Percentiles rank a stretch among this genome's conserved stretches.
phyloP scores from a whole-genome alignment of 495 filamentous ascomycete genomes.

The Oidiodendron maius region DNA sequence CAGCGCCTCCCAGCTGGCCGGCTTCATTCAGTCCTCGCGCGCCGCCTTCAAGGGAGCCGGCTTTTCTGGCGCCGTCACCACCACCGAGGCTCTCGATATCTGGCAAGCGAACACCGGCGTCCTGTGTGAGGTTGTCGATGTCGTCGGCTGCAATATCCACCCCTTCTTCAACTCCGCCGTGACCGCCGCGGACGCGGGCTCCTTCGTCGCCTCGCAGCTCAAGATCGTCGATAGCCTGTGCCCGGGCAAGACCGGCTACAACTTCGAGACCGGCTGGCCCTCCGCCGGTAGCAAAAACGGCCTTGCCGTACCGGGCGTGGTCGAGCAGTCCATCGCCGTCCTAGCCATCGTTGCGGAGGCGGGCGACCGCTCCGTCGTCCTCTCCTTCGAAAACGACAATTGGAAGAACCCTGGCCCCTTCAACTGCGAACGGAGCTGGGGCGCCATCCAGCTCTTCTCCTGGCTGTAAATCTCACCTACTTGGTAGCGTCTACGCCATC shows the following conservation, averaged over 20 bases:
- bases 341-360: constrained; percentile 47
- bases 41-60: constrained; percentile 48
- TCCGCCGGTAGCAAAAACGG: constrained; percentile 63
- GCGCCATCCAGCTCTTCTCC: constrained; percentile 53
- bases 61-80: constrained; percentile 73
- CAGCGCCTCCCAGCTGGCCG: constrained; percentile 53
- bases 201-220: constrained; percentile 64
- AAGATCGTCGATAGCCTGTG: constrained; percentile 60
- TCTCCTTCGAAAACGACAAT: constrained; percentile 70
- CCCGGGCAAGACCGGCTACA: constrained; percentile 56
- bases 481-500: no score
- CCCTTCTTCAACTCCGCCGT: constrained; percentile 82
- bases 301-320: constrained; percentile 55
- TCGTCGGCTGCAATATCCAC: constrained; percentile 80
- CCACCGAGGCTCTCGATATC: constrained; percentile 76
- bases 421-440: constrained; percentile 77
- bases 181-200: constrained; percentile 57
- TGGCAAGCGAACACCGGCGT: constrained; percentile 47
- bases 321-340: constrained; percentile 69
- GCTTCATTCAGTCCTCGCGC: constrained; percentile 57
- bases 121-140: constrained; percentile 70
- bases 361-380: constrained; percentile 61
- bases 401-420: constrained; percentile 74
- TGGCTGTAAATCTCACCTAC: no score
- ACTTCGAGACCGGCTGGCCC: constrained; percentile 93